phyloP scores from a whole-genome alignment of 805 yeast genomes.

The Metschnikowia reukaufii region DNA sequence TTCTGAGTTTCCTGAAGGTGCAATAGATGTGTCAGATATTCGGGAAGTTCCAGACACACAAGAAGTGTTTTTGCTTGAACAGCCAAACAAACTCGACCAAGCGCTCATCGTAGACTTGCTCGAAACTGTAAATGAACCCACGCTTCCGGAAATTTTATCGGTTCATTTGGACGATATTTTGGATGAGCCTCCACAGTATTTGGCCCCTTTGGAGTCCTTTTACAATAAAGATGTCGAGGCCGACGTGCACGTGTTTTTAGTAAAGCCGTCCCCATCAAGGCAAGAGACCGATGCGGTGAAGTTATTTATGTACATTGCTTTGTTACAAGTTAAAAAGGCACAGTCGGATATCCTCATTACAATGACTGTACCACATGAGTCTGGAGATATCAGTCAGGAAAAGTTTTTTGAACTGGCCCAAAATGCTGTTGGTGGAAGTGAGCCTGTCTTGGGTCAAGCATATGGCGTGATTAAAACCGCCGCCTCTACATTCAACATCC shows the following conservation, averaged over 20 bases:
- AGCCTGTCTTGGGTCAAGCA: conserved; percentile 15
- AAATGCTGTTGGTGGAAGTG: conserved; percentile 2
- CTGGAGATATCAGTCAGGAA: conserved; percentile 13
- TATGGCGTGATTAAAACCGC: conserved; percentile 28
- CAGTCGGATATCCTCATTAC: conserved; percentile 63
- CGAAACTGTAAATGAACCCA: conserved; percentile 45
- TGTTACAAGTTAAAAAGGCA: conserved; percentile 51
- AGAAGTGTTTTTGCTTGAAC: conserved; percentile 72
- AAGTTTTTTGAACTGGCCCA: conserved; percentile 13
- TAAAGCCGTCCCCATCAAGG: conserved; percentile 19
- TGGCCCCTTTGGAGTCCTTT: conserved; percentile 21
- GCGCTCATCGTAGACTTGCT: conserved; percentile 65
- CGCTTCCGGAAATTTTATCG: conserved; percentile 44
- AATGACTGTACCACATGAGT: conserved; percentile 51
- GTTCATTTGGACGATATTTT: conserved; percentile 58
- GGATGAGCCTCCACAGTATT: conserved; percentile 23
- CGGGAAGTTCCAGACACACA: conserved; percentile 92
- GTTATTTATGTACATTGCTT: conserved; percentile 53
- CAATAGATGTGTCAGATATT: conserved; percentile 73
- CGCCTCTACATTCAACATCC: conserved; percentile 35
- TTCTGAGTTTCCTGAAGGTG: conserved; percentile 54
- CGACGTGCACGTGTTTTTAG: conserved; percentile 19
- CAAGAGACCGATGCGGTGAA: conserved; percentile 15
- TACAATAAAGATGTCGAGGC: conserved; percentile 10
- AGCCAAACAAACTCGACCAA: conserved; percentile 40